A percentile compares a stretch with the other conserved stretches of the same genome.
These are phyloP conservation scores for Parmelia sp. DNA, from an alignment of 495 filamentous ascomycete species.

Conservation along the genomic window DNA sequence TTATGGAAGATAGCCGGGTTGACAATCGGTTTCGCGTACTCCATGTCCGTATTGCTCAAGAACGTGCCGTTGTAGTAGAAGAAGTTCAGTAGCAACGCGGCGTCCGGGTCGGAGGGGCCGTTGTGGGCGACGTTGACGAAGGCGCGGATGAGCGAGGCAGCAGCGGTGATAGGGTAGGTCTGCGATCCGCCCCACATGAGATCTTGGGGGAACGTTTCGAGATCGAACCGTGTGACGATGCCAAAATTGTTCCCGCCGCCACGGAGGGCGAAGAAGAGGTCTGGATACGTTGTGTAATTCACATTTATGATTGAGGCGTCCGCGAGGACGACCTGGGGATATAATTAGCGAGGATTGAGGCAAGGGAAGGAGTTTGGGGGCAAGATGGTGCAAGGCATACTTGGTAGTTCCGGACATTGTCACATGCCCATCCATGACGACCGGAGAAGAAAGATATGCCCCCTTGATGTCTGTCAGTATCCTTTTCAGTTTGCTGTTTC, in stretches of 20 bases:
- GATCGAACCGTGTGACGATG: slow-evolving; percentile 43
- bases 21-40: slow-evolving; percentile 36
- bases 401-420: slow-evolving; percentile 45
- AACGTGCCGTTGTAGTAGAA: slow-evolving; percentile 29
- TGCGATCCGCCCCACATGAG: slow-evolving; percentile 35
- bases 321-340: slow-evolving; percentile 34
- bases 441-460: slow-evolving; percentile 41
- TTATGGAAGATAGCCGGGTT: slow-evolving; percentile 40
- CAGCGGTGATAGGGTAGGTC: slow-evolving; percentile 13
- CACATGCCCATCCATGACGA: slow-evolving; percentile 45
- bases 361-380: too few species aligned
- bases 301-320: slow-evolving; percentile 39
- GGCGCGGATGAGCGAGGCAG: slow-evolving; percentile 29
- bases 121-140: slow-evolving; percentile 36
- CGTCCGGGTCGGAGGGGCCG: slow-evolving; percentile 36
- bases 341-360: background rate
- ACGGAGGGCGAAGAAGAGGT: slow-evolving; percentile 46
- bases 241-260: slow-evolving; percentile 42
- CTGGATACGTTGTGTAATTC: slow-evolving; percentile 34
- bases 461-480: slow-evolving; percentile 20
- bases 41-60: slow-evolving; percentile 35
- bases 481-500: too few species aligned
- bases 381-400: slow-evolving; percentile 21
- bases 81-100: slow-evolving; percentile 43
- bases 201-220: slow-evolving; percentile 36